phyloP scores from a whole-genome alignment of 1,284 basidiomycete genomes.

The Naganishia liquefaciens region DNA sequence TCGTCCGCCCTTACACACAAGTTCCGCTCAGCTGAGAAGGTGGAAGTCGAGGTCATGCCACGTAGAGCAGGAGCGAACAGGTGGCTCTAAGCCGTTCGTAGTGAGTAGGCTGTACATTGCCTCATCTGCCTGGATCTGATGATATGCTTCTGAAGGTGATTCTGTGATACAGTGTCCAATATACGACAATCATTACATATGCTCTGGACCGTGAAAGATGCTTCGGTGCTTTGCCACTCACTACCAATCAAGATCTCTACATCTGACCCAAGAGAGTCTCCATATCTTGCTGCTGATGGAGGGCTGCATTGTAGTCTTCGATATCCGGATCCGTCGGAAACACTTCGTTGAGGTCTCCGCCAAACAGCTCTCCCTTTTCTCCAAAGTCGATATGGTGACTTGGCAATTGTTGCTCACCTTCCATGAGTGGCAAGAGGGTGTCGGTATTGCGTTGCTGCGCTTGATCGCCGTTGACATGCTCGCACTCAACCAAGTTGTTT shows the following conservation, averaged over 20 bases:
- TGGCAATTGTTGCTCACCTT: slow-evolving; percentile 15
- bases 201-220: background rate
- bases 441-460: background rate
- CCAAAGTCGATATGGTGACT: slow-evolving; percentile 34
- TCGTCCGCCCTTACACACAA: slow-evolving; percentile 33
- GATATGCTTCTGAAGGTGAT: background rate
- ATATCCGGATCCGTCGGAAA: slow-evolving; percentile 28
- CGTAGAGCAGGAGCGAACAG: slow-evolving; percentile 7
- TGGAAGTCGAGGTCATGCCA: slow-evolving; percentile 37
- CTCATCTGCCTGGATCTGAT: background rate
- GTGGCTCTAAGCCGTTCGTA: slow-evolving; percentile 5
- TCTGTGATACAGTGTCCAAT: background rate
- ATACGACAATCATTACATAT: background rate
- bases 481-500: background rate
- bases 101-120: too few relatives aligned
- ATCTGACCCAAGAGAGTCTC: slow-evolving; percentile 13
- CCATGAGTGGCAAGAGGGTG: slow-evolving; percentile 17
- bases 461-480: background rate
- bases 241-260: too few relatives aligned
- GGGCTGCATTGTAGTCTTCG: slow-evolving; percentile 31
- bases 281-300: slow-evolving; percentile 33
- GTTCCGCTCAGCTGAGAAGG: slow-evolving; percentile 28
- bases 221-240: background rate
- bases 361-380: slow-evolving; percentile 31
- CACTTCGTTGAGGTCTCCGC: slow-evolving; percentile 13